Evolutionary conservation across 495 filamentous ascomycete genomes (phyloP), one percentile per base, ranked within the genome.

Genomic region (Pyrenula aspistea): DNA sequence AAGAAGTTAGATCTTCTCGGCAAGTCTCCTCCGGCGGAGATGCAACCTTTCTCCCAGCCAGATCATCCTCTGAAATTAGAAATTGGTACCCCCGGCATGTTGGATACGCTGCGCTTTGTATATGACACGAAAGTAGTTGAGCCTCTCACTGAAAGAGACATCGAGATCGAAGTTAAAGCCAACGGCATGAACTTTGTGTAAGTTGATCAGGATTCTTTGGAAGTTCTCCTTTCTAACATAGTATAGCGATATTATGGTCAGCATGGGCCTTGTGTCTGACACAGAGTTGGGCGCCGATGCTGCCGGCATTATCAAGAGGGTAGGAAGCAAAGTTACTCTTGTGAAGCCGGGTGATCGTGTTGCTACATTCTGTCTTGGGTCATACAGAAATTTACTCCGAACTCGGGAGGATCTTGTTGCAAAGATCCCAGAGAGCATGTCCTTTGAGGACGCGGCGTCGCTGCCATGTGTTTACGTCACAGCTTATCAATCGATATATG

Each of bases 101-200:
- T 75, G 1, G 70, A 70, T 56, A 66, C 62, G 12, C 61, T 81
- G 42, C 91, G 90, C 75, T 95, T 96, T 81, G 97, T 99, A 19
- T 89, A 89, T 12, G 91, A 89, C 12, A 97, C 92, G 53, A 97
- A 75, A 66, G 97, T 96, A 75, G 97, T 96, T 55, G 97, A 78
- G 55, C 90, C 89, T 56, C 77, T 85, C 1, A 80, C 31, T 12
- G 61, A 62, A 2, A 62, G 73, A 22, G 68, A 73, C 31, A 54
- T 74, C 0, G 64, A 67, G n/a, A 67, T 74, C 4, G 53, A 58
- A 22, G 66, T 74, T 12, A 59, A 62, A 0, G 56, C 61, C 0
- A 65, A 66, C 2, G 74, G 75, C 4, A 23, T 78, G 2, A 77
- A 77, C 61, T 73, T 72, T 61, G 31, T 42, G 31, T 42, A 42